Conservation (phyloP, 148 eudicot species). For the Fagopyrum esculentum region DNA sequence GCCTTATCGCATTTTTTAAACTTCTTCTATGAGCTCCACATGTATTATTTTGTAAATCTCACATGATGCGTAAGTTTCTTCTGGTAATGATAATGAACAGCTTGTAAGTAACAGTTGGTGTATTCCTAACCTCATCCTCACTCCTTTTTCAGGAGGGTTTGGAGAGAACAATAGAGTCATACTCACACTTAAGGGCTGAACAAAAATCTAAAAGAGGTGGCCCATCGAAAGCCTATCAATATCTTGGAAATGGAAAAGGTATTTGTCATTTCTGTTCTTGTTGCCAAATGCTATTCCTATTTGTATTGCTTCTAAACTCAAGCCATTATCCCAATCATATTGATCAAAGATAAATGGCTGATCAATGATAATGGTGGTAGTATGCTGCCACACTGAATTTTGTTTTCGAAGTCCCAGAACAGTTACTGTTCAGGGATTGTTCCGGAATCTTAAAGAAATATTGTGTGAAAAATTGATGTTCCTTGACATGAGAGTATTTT, state of each 20-base stretch:
- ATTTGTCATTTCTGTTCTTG: neutral
- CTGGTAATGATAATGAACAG: neutral
- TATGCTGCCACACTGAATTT: neutral
- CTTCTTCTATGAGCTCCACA: neutral
- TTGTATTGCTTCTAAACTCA: neutral
- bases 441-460: neutral
- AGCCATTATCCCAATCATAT: neutral
- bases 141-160: slow-evolving; percentile 71
- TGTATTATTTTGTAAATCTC: neutral
- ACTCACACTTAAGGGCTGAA: slow-evolving; percentile 76
- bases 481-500: neutral
- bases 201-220: slow-evolving; percentile 53
- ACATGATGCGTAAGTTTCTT: neutral
- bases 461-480: neutral
- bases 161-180: slow-evolving; percentile 84
- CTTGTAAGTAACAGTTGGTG: neutral
- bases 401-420: neutral
- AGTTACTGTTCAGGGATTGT: neutral
- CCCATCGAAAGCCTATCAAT: slow-evolving; percentile 53
- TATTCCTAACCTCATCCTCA: neutral
- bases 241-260: slow-evolving; percentile 83
- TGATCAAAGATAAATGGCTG: neutral
- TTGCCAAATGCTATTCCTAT: neutral
- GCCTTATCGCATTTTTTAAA: neutral
- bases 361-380: neutral